Percentiles rank a stretch among this genome's conserved stretches.
Conservation (phyloP, 306 rosid genomes). For the Malus sieversii region DNA sequence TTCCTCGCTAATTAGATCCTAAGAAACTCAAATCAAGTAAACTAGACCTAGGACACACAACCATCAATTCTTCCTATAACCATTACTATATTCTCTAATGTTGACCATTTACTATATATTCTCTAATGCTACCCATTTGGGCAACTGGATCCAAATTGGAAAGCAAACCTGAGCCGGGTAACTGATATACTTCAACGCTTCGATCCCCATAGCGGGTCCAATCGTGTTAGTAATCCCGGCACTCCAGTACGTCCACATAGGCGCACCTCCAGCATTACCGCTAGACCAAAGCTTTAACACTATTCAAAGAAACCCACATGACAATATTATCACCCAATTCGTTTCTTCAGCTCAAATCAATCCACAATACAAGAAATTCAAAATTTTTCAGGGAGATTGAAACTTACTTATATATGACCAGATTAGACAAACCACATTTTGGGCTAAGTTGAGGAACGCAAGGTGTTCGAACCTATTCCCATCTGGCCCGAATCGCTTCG, state of each 20-base stretch:
- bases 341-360: neutral
- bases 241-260: slow-evolving; percentile 92
- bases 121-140: neutral
- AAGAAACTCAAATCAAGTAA: neutral
- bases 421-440: slow-evolving; percentile 81
- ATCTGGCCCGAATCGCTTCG: slow-evolving; percentile 81
- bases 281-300: slow-evolving; percentile 81
- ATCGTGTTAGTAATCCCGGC: slow-evolving; percentile 95
- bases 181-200: slow-evolving; percentile 91
- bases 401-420: slow-evolving; percentile 90
- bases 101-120: neutral
- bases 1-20: neutral
- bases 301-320: slow-evolving; percentile 17
- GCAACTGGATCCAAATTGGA: neutral
- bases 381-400: neutral
- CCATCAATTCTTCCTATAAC: neutral
- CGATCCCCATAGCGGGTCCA: slow-evolving; percentile 99
- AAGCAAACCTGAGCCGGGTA: slow-evolving; percentile 89
- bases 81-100: neutral
- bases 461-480: slow-evolving; percentile 78
- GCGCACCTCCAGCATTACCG: slow-evolving; percentile 67
- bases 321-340: neutral
- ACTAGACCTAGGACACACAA: neutral
- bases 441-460: slow-evolving; percentile 84
- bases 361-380: neutral